Conservation (phyloP, 768 basidiomycete species). For the Serendipita sp. region DNA sequence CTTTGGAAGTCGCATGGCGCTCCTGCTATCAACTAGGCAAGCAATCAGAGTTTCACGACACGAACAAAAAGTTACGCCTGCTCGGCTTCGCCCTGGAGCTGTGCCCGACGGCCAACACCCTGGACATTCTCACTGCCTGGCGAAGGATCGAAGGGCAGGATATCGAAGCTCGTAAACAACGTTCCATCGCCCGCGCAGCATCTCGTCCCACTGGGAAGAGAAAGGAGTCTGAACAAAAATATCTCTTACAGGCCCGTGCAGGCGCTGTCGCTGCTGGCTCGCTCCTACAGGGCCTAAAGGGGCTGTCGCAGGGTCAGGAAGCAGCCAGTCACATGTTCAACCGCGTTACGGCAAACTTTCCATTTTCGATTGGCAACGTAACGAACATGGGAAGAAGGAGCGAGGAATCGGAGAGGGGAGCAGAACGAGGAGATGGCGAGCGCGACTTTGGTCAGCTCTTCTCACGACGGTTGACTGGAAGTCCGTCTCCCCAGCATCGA, state of each 20-base stretch:
- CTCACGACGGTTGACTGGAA: constrained; percentile 19
- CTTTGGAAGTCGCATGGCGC: constrained; percentile 77
- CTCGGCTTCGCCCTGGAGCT: constrained; percentile 73
- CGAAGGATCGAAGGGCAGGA: constrained; percentile 55
- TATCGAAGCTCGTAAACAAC: constrained; percentile 30
- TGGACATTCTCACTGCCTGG: constrained; percentile 68
- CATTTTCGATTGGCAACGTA: constrained; percentile 41
- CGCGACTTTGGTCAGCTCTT: constrained; percentile 23
- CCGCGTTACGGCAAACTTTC: constrained; percentile 59
- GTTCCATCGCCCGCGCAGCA: constrained; percentile 6
- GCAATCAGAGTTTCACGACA: constrained; percentile 59
- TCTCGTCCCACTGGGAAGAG: neutral
- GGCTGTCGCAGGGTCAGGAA: constrained; percentile 3
- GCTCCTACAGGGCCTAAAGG: neutral
- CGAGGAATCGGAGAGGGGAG: constrained; percentile 26
- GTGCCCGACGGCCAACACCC: constrained; percentile 66
- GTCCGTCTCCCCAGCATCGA: neutral
- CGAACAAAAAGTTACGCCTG: constrained; percentile 48
- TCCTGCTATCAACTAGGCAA: constrained; percentile 78
- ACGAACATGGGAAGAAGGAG: constrained; percentile 21
- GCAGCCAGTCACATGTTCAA: constrained; percentile 59
- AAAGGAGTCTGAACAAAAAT: neutral
- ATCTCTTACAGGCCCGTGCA: neutral
- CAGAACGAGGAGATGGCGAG: constrained; percentile 17
- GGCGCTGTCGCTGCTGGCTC: neutral